Evolutionary conservation across 345 rosid species (phyloP).

Genomic region (Aquilaria sinensis): DNA sequence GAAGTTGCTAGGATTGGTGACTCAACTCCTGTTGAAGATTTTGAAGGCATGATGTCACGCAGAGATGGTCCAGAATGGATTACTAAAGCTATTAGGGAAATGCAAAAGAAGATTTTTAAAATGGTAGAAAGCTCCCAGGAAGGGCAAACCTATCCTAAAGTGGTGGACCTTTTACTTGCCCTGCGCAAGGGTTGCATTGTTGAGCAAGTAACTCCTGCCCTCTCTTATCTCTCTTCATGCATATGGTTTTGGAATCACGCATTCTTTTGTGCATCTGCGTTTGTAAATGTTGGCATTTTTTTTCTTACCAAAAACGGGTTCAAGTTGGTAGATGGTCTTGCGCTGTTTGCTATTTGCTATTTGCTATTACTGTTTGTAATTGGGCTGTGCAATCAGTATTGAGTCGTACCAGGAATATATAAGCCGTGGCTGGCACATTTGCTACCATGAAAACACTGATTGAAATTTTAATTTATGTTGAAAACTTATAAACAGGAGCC

Average conservation of each 20-base stretch:
- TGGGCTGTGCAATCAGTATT: no score
- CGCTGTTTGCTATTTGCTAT: no score
- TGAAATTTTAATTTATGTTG: not conserved
- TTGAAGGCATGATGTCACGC: constrained; percentile 73
- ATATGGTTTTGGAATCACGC: not conserved
- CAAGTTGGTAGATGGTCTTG: no score
- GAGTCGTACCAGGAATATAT: no score
- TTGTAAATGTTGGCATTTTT: not conserved
- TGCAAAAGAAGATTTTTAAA: constrained; percentile 48
- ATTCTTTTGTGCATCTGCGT: not conserved
- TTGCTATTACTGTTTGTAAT: no score
- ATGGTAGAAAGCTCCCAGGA: constrained; percentile 36
- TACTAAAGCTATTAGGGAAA: constrained; percentile 51
- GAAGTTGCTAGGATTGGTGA: constrained; percentile 45
- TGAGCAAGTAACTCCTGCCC: constrained; percentile 55
- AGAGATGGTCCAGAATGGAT: constrained; percentile 71
- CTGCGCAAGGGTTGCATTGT: constrained; percentile 82
- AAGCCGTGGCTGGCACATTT: not conserved
- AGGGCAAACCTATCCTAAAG: constrained; percentile 40
- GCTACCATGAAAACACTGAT: not conserved
- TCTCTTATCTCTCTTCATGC: constrained; percentile 8
- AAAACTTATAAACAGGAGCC: constrained; percentile 60
- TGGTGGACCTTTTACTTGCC: constrained; percentile 52
- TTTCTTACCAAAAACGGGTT: not conserved
- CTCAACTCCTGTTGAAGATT: constrained; percentile 64